Evolutionary conservation across 495 filamentous ascomycete species (phyloP).

Genomic region (Trichoderma virens): DNA sequence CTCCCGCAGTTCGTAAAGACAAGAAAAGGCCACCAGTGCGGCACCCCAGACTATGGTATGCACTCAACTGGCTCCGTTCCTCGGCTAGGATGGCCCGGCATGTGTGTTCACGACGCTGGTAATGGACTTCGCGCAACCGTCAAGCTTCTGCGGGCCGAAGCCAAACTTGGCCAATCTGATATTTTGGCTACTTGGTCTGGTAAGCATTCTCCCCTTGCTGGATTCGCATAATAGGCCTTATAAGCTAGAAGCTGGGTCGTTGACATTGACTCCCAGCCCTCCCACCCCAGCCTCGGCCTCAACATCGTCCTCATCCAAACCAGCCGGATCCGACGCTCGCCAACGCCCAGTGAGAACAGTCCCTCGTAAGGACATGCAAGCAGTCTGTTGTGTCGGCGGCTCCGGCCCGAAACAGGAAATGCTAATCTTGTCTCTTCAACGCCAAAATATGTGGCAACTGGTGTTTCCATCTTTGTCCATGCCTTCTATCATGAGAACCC

Average conservation of each 20-base stretch:
- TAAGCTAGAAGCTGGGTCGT: too few species aligned
- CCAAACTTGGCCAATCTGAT: constrained; percentile 64
- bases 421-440: too few species aligned
- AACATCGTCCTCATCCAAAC: too few species aligned
- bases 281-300: too few species aligned
- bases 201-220: neutral
- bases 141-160: constrained; percentile 62
- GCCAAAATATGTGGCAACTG: constrained; percentile 71
- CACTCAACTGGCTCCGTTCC: constrained; percentile 45
- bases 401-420: too few species aligned
- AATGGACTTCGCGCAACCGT: constrained; percentile 51
- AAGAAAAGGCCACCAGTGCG: constrained; percentile 50
- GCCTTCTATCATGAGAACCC: constrained; percentile 42
- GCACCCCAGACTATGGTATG: constrained; percentile 40
- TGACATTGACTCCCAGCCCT: too few species aligned
- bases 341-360: too few species aligned
- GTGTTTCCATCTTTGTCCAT: constrained; percentile 66
- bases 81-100: constrained; percentile 51
- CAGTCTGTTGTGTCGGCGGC: too few species aligned
- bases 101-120: constrained; percentile 58
- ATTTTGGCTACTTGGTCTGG: constrained; percentile 74
- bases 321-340: too few species aligned
- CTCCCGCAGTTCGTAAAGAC: too few species aligned
- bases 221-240: too few species aligned
- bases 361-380: too few species aligned